phyloP scores from a whole-genome alignment of 2,329 filamentous ascomycete species.

The Fonsecaea multimorphosa region DNA sequence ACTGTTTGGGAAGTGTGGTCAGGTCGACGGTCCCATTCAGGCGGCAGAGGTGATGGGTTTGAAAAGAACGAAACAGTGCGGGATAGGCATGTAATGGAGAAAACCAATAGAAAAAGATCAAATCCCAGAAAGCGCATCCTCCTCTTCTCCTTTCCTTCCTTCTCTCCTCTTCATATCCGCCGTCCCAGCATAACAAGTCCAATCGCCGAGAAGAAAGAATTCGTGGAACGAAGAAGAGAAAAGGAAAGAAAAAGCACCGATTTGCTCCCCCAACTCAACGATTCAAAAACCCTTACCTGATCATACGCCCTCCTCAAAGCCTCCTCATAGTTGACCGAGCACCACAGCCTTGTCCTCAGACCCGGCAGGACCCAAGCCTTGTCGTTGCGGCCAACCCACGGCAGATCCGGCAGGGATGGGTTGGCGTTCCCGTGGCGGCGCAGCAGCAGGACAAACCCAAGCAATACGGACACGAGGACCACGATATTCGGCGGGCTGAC shows the following conservation, averaged over 20 bases:
- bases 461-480: neutral
- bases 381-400: conserved; percentile 23
- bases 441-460: neutral
- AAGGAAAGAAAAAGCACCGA: neutral
- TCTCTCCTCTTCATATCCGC: neutral
- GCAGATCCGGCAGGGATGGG: conserved; percentile 9
- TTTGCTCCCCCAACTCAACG: neutral
- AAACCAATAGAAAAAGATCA: neutral
- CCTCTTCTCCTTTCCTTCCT: neutral
- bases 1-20: conserved; percentile 7
- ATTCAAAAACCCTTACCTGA: conserved; percentile 8
- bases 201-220: neutral
- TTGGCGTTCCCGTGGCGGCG: neutral
- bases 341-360: conserved; percentile 19
- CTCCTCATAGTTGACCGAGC: conserved; percentile 22
- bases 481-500: neutral
- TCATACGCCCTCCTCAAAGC: conserved; percentile 21
- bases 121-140: neutral
- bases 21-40: neutral
- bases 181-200: neutral
- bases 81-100: neutral
- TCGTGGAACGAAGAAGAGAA: too few relatives aligned
- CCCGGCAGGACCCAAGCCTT: conserved; percentile 14
- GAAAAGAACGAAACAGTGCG: neutral
- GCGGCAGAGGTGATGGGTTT: neutral